Percentiles rank a stretch among this genome's conserved stretches.
Evolutionary conservation across 1,284 basidiomycete species (phyloP).

Genomic region (Tilletia indica): DNA sequence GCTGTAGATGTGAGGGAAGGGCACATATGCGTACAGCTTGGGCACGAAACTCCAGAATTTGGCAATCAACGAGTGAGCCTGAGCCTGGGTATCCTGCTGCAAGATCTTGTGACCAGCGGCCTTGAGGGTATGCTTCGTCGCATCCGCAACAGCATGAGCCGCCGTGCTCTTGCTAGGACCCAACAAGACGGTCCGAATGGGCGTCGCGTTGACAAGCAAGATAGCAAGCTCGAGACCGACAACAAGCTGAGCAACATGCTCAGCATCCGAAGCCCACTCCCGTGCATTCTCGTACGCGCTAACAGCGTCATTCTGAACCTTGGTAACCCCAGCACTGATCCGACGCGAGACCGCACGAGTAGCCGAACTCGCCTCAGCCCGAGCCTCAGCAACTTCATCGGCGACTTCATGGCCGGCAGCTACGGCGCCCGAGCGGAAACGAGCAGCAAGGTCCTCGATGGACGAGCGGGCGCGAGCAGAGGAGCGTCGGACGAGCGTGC

Average conservation of each 20-base stretch:
- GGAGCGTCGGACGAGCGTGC: slow-evolving; percentile 37
- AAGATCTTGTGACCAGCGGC: slow-evolving; percentile 36
- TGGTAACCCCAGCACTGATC: slow-evolving; percentile 27
- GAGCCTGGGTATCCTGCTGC: slow-evolving; percentile 37
- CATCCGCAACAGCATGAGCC: slow-evolving; percentile 25
- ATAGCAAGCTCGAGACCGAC: slow-evolving; percentile 40
- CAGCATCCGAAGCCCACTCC: slow-evolving; percentile 37
- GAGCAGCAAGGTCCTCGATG: slow-evolving; percentile 29
- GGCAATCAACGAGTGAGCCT: slow-evolving; percentile 31
- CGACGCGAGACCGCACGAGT: slow-evolving; percentile 13
- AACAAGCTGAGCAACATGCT: slow-evolving; percentile 37
- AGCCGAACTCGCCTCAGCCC: slow-evolving; percentile 31
- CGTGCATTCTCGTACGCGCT: slow-evolving; percentile 32
- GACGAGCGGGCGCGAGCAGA: slow-evolving; percentile 35
- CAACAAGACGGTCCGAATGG: slow-evolving; percentile 36
- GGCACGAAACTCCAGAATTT: slow-evolving; percentile 7
- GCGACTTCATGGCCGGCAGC: slow-evolving; percentile 32
- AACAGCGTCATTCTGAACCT: slow-evolving; percentile 30
- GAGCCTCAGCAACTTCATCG: slow-evolving; percentile 33
- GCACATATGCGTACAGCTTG: slow-evolving; percentile 16
- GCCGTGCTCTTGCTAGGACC: slow-evolving; percentile 23
- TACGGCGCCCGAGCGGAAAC: slow-evolving; percentile 19
- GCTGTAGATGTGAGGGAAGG: slow-evolving; percentile 18
- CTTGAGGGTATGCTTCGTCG: slow-evolving; percentile 25
- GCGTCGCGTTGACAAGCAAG: slow-evolving; percentile 36